A percentile compares a stretch with the other conserved stretches of the same genome.
phyloP scores from a whole-genome alignment of 148 eudicot genomes.

The Rhododendron vialii region DNA sequence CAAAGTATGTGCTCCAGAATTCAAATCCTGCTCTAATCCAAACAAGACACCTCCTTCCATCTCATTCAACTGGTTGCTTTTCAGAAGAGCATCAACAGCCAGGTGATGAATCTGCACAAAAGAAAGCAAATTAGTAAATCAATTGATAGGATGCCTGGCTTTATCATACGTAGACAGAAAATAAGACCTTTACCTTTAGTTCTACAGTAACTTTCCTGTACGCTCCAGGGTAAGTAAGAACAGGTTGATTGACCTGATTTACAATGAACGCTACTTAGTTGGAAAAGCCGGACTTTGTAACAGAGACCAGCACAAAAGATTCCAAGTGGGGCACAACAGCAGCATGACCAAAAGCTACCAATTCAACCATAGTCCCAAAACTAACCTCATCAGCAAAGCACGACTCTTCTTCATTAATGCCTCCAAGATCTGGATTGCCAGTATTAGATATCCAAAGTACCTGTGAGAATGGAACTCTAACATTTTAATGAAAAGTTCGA shows the following conservation, averaged over 20 bases:
- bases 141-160: neutral
- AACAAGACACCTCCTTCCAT: conserved; percentile 82
- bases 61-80: conserved; percentile 91
- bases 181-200: conserved; percentile 56
- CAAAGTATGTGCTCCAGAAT: conserved; percentile 32
- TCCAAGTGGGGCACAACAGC: neutral
- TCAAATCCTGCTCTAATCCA: conserved; percentile 71
- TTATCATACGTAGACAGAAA: neutral
- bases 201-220: conserved; percentile 86
- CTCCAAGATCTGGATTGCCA: conserved; percentile 92
- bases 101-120: conserved; percentile 78
- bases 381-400: conserved; percentile 88
- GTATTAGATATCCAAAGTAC: conserved; percentile 88
- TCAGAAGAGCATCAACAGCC: conserved; percentile 88
- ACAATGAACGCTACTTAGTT: conserved; percentile 2
- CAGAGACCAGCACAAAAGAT: conserved; percentile 10
- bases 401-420: conserved; percentile 64
- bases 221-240: conserved; percentile 86
- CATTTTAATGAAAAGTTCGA: neutral
- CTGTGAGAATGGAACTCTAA: conserved; percentile 28
- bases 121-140: neutral
- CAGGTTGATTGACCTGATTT: conserved; percentile 79
- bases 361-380: neutral
- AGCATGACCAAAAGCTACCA: neutral
- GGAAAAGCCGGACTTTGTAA: neutral